These are phyloP conservation scores for Leccinum sublutescens DNA, from an alignment of 768 basidiomycete species.

Conservation along the genomic window DNA sequence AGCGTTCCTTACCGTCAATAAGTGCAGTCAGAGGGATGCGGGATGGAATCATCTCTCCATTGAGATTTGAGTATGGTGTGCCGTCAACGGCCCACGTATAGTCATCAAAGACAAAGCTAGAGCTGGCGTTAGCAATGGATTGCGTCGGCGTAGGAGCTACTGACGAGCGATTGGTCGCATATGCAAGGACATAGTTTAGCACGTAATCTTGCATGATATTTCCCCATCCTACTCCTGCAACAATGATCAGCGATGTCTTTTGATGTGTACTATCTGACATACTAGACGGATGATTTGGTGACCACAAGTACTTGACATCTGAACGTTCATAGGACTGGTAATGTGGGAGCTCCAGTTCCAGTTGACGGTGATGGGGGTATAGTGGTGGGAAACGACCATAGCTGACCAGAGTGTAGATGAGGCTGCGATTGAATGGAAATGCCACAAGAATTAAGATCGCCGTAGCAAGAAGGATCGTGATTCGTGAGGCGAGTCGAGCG, in stretches of 20 bases:
- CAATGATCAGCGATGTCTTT: slow-evolving; percentile 1
- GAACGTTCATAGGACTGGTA: slow-evolving; percentile 35
- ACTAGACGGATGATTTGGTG: slow-evolving; percentile 43
- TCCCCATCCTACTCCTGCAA: slow-evolving; percentile 36
- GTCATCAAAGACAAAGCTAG: slow-evolving; percentile 42
- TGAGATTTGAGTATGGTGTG: slow-evolving; percentile 34
- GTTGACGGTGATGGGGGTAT: slow-evolving; percentile 36
- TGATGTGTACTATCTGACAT: background rate
- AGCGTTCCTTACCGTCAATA: slow-evolving; percentile 28
- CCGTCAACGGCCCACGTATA: slow-evolving; percentile 39
- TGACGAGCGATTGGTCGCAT: slow-evolving; percentile 34
- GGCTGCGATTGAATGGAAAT: slow-evolving; percentile 25
- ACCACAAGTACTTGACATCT: slow-evolving; percentile 41
- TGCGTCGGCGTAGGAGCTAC: slow-evolving; percentile 4
- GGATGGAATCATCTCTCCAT: slow-evolving; percentile 37
- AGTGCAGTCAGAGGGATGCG: slow-evolving; percentile 38
- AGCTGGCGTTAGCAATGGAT: background rate
- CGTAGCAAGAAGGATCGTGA: slow-evolving; percentile 5
- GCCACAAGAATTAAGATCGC: slow-evolving; percentile 12
- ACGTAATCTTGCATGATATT: slow-evolving; percentile 41
- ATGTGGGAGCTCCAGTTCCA: slow-evolving; percentile 41
- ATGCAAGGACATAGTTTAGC: slow-evolving; percentile 33
- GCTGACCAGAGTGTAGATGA: slow-evolving; percentile 12
- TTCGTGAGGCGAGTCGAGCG: background rate
- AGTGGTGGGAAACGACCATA: slow-evolving; percentile 37